Base-by-base conservation (phyloP, 2,329 filamentous ascomycete species). In the Neurospora crassa region DNA sequence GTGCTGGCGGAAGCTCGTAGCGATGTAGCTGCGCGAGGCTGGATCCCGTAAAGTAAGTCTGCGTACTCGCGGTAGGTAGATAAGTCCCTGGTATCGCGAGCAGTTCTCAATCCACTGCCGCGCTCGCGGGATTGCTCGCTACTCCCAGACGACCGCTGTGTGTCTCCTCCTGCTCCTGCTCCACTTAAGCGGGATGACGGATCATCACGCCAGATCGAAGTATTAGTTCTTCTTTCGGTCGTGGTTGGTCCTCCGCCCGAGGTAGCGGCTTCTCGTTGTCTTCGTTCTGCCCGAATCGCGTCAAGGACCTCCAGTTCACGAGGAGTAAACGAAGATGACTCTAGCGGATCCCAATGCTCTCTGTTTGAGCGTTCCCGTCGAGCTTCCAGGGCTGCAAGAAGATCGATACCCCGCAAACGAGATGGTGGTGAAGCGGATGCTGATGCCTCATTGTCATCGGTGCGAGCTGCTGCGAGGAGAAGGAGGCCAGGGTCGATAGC, bases 401-500 rank as follows among this genome's bases (percentile, higher is more conserved):
- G 72, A 71, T 72, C 37, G 74, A 73, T 24, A 29, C 47, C 20
- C 12, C 47, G 47, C 47, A 53, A 53, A 29, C 16, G 53, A 63
- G 47, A 8, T 7, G 53, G 24, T n/a, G 53, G 24, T 20, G 70
- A 53, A 20, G 42, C 63, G 70, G 59, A 47, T 12, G 43, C 40
- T 7, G 67, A 24, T n/a, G 20, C 20, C 12, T 24, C 63, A 42
- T 20, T 40, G 67, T 67, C 40, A 67, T 83, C 74, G 77, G 80
- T 79, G 81, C 85, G 78, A 76, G 79, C 82, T 81, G 40, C 79
- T 87, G 84, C 69, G 29, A 63, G 53, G 8, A 63, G 53, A 24
- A 87, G 80, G 45, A 87, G 81, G 70, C 84, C 81, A 67, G 87
- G 83, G 67, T 88, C 86, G 72, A 88, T 86, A 0, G 84, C 84